Conservation (phyloP, 768 basidiomycete genomes). For the Suillus brevipes region DNA sequence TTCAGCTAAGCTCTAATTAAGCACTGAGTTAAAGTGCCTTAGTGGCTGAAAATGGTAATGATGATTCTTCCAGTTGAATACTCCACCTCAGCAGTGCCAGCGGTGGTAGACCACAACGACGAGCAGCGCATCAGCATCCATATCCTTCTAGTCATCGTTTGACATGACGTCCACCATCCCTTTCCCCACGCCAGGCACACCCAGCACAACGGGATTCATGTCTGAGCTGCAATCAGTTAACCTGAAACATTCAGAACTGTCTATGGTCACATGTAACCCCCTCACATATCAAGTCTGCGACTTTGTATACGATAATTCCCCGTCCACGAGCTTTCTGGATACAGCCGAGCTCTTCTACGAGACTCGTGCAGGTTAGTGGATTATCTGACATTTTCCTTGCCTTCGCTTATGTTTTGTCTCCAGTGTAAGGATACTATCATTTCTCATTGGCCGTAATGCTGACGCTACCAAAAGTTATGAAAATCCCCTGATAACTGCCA, state of each 20-base stretch:
- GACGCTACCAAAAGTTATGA: slow-evolving; percentile 55
- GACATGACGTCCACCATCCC: slow-evolving; percentile 2
- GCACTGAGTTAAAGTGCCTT: no score
- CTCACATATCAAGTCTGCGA: slow-evolving; percentile 71
- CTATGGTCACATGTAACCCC: slow-evolving; percentile 44
- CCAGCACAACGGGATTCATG: neutral
- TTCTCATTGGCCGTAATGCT: slow-evolving; percentile 8
- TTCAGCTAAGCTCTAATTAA: no score
- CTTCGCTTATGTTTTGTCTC: slow-evolving; percentile 8
- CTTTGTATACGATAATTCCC: slow-evolving; percentile 60
- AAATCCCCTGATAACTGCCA: slow-evolving; percentile 76
- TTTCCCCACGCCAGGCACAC: neutral
- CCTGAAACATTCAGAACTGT: slow-evolving; percentile 19
- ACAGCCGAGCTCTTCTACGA: slow-evolving; percentile 68
- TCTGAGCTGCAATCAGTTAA: neutral
- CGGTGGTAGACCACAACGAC: neutral
- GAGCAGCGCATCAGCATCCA: neutral
- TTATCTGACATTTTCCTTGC: slow-evolving; percentile 3
- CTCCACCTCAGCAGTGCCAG: neutral
- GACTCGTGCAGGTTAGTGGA: slow-evolving; percentile 59
- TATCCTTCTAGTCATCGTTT: neutral
- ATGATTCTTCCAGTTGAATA: slow-evolving; percentile 1
- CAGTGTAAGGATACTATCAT: slow-evolving; percentile 2
- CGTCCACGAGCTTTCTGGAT: slow-evolving; percentile 46
- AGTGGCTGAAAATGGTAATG: slow-evolving; percentile 1